Conservation (phyloP, 108 stramenopile genomes). For the Conticribra weissflogii region DNA sequence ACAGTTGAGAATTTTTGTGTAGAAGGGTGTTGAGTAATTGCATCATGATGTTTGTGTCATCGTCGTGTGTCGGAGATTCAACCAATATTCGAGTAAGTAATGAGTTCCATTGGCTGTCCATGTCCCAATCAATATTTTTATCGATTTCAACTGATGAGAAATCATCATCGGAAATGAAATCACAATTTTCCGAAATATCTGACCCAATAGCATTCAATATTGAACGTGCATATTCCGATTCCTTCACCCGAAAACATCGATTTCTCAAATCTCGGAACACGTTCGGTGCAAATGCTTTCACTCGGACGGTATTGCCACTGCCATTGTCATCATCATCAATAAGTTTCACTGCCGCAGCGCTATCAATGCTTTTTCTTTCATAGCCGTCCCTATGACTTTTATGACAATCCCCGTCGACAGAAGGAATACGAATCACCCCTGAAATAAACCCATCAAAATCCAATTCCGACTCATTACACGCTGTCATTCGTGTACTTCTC, state of each 20-base stretch:
- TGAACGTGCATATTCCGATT: conserved; percentile 56
- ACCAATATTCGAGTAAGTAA: too few species aligned
- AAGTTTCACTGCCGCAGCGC: too few species aligned
- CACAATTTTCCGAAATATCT: not conserved
- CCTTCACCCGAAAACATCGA: conserved; percentile 66
- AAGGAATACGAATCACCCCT: conserved; percentile 23
- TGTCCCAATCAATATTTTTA: not conserved
- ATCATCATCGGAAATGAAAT: conserved; percentile 1
- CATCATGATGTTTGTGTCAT: not conserved
- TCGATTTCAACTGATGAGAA: not conserved
- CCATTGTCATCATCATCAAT: too few species aligned
- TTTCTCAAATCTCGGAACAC: conserved; percentile 69
- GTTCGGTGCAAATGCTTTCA: conserved; percentile 63
- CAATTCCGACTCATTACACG: conserved; percentile 22
- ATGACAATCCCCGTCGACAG: not conserved
- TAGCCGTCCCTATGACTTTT: too few species aligned
- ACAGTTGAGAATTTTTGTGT: too few species aligned
- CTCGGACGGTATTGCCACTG: too few species aligned
- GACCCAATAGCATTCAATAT: conserved; percentile 43
- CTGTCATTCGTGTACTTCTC: conserved; percentile 2
- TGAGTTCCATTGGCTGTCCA: not conserved
- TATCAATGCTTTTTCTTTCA: too few species aligned
- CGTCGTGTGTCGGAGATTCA: too few species aligned
- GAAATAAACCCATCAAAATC: conserved; percentile 46
- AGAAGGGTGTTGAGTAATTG: not conserved